A percentile compares a stretch with the other conserved stretches of the same genome.
Conservation (phyloP, 1,284 basidiomycete species). For the Leccinum insolens region DNA sequence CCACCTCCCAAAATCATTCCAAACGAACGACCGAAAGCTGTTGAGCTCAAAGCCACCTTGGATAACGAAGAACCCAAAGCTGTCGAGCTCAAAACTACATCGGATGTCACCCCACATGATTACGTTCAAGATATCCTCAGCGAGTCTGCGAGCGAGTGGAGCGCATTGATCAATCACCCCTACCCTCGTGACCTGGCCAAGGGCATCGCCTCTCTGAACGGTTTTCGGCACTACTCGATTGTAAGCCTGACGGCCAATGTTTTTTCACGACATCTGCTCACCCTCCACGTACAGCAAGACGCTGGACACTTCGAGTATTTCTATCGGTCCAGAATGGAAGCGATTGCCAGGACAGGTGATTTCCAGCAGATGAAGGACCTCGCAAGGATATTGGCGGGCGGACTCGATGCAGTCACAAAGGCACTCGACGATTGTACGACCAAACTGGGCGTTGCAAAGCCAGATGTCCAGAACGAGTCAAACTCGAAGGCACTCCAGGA, state of each 20-base stretch:
- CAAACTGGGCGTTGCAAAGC: constrained; percentile 8
- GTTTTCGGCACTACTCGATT: constrained; percentile 18
- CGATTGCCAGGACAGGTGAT: constrained; percentile 6
- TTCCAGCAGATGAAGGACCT: constrained; percentile 9
- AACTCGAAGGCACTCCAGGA: constrained; percentile 1
- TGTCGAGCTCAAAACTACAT: neutral
- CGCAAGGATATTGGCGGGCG: neutral
- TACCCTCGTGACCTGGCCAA: constrained; percentile 6
- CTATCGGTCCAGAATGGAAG: constrained; percentile 10
- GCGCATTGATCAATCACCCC: neutral
- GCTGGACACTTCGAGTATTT: constrained; percentile 11
- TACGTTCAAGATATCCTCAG: constrained; percentile 1
- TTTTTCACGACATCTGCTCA: neutral
- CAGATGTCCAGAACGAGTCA: neutral
- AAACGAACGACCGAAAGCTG: neutral
- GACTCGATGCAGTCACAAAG: neutral
- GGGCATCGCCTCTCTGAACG: constrained; percentile 7
- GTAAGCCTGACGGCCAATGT: constrained; percentile 4
- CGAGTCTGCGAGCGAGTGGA: neutral
- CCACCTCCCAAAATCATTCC: neutral
- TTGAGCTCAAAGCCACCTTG: neutral
- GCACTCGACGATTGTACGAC: constrained; percentile 2
- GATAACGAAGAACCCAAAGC: neutral
- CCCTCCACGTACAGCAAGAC: constrained; percentile 9
- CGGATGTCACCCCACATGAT: neutral